Conservation (phyloP, 2,329 filamentous ascomycete genomes). For the Fusarium ramigenum region DNA sequence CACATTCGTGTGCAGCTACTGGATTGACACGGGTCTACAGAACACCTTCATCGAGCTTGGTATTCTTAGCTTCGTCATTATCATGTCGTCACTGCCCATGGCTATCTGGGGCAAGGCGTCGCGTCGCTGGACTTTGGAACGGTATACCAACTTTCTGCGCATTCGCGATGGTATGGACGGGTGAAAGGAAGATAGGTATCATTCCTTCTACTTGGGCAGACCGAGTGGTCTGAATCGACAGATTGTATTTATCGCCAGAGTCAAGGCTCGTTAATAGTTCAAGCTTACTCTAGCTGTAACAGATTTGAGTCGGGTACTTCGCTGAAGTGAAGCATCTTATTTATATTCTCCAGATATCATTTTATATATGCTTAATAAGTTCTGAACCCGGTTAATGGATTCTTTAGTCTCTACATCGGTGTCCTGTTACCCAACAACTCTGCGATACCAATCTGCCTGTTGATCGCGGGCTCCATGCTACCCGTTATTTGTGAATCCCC, state of each 20-base stretch:
- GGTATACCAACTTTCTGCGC: slow-evolving; percentile 58
- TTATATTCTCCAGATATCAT: background rate
- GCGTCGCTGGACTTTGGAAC: slow-evolving; percentile 56
- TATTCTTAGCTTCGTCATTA: slow-evolving; percentile 59
- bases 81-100: slow-evolving; percentile 63
- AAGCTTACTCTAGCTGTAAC: background rate
- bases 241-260: background rate
- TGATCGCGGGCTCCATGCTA: too few species aligned
- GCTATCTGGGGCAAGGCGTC: slow-evolving; percentile 62
- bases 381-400: background rate
- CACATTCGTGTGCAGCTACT: slow-evolving; percentile 60
- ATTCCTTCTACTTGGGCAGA: background rate
- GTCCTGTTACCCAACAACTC: background rate
- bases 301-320: background rate
- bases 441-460: background rate
- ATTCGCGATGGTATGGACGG: slow-evolving; percentile 55
- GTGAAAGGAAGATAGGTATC: slow-evolving; percentile 5
- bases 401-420: background rate
- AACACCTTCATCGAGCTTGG: slow-evolving; percentile 63
- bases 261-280: background rate
- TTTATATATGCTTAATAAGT: background rate
- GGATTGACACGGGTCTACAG: slow-evolving; percentile 57
- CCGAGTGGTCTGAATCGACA: background rate
- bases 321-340: background rate
- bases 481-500: too few species aligned